Evolutionary conservation across 352 stramenopile genomes (phyloP).

Genomic region (Elongisporangium senticosum): DNA sequence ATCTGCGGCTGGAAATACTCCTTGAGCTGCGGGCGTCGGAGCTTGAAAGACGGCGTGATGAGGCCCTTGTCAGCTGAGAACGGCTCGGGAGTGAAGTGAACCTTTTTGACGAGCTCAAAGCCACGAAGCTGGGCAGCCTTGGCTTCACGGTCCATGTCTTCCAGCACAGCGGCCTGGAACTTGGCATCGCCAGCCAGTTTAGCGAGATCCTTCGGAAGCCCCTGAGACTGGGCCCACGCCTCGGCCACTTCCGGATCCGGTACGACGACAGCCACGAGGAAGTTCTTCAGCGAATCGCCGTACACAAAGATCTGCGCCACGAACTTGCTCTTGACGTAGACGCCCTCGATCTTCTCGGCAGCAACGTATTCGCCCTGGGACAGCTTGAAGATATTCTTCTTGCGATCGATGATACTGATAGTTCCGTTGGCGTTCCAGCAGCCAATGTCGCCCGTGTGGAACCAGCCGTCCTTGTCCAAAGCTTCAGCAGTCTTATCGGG

Average conservation of each 20-base stretch:
- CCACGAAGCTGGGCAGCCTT: conserved; percentile 71
- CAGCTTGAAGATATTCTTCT: conserved; percentile 92
- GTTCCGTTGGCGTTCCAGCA: conserved; percentile 89
- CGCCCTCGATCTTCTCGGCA: conserved; percentile 93
- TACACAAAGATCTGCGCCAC: conserved; percentile 92
- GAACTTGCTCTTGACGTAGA: conserved; percentile 86
- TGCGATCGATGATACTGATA: conserved; percentile 81
- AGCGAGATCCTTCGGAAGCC: conserved; percentile 18
- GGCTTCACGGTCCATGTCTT: conserved; percentile 33
- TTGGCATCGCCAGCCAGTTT: conserved; percentile 23
- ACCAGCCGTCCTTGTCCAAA: conserved; percentile 88
- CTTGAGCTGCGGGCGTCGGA: conserved; percentile 84
- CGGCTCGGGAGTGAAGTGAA: conserved; percentile 82
- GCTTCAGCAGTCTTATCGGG: conserved; percentile 79
- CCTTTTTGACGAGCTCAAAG: conserved; percentile 90
- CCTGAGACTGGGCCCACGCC: conserved; percentile 28
- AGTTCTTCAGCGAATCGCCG: conserved; percentile 91
- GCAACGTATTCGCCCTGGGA: conserved; percentile 93
- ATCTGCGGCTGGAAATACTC: conserved; percentile 45
- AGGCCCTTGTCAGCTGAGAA: conserved; percentile 90
- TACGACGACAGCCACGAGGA: conserved; percentile 89
- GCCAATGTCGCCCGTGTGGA: conserved; percentile 94
- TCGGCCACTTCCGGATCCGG: conserved; percentile 52
- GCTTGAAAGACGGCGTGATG: conserved; percentile 95
- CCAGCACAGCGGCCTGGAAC: conserved; percentile 23